These are phyloP conservation scores for Penicillium coffeae DNA, from an alignment of 495 filamentous ascomycete species.

Conservation along the genomic window DNA sequence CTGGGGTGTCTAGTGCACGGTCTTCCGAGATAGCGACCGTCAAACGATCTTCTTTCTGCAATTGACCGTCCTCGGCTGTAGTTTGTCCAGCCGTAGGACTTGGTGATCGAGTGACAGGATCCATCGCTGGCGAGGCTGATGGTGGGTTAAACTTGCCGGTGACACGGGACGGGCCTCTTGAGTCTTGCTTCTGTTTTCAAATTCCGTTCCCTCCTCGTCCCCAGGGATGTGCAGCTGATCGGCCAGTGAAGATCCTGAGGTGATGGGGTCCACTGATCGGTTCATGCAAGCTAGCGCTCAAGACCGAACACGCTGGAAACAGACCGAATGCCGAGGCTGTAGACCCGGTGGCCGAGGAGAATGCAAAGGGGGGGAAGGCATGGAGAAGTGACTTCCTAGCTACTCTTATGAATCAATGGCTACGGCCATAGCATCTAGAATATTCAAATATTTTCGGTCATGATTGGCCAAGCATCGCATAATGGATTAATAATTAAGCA, in stretches of 20 bases:
- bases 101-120: not conserved
- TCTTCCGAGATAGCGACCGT: not conserved
- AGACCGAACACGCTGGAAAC: conserved; percentile 1
- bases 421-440: no score
- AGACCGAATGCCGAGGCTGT: not conserved
- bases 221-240: not conserved
- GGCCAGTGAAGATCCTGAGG: not conserved
- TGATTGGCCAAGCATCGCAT: no score
- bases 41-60: not conserved
- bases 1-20: not conserved
- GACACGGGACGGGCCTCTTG: no score
- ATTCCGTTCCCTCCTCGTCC: no score
- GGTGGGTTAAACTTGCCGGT: no score
- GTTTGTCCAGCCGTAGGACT: not conserved
- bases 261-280: not conserved
- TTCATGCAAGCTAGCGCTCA: not conserved
- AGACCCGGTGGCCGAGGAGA: no score
- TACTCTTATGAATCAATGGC: no score
- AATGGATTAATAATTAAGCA: no score
- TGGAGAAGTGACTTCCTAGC: no score
- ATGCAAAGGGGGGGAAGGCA: no score
- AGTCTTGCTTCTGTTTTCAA: no score
- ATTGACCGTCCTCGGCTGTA: not conserved
- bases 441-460: no score
- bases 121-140: not conserved